A percentile compares a stretch with the other conserved stretches of the same genome.
Evolutionary conservation across 805 yeast genomes (phyloP).

Genomic region (Myxozyma lipomycoides): DNA sequence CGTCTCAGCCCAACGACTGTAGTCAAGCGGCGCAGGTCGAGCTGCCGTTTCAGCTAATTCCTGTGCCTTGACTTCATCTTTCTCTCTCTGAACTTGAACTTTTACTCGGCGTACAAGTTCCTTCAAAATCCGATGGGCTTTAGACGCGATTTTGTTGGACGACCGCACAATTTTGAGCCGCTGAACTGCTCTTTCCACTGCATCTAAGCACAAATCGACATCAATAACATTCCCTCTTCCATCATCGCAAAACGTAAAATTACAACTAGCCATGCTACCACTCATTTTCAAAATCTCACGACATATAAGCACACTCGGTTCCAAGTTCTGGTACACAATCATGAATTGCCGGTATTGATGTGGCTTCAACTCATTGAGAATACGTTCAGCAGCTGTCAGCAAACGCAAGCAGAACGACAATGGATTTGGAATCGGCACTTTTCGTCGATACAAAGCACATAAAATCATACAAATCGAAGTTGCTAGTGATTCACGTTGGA

Average conservation of each 20-base stretch:
- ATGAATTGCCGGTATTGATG: conserved; percentile 27
- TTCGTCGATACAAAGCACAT: conserved; percentile 23
- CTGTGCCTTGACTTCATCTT: conserved; percentile 4
- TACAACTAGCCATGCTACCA: conserved; percentile 20
- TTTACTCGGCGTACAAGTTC: conserved; percentile 24
- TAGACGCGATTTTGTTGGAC: conserved; percentile 18
- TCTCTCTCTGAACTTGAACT: conserved; percentile 23
- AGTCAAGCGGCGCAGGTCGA: neutral
- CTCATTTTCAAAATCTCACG: conserved; percentile 25
- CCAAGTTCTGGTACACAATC: conserved; percentile 24
- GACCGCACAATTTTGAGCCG: conserved; percentile 13
- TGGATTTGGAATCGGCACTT: conserved; percentile 21
- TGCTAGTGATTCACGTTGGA: conserved; percentile 22
- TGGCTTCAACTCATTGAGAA: conserved; percentile 3
- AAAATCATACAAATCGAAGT: conserved; percentile 20
- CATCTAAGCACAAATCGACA: conserved; percentile 18
- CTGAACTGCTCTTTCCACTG: conserved; percentile 18
- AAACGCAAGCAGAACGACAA: conserved; percentile 24
- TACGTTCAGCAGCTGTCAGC: conserved; percentile 22
- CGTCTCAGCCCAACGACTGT: neutral
- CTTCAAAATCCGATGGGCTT: conserved; percentile 22
- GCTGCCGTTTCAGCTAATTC: conserved; percentile 2
- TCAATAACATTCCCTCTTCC: conserved; percentile 22
- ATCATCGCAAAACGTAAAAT: conserved; percentile 19
- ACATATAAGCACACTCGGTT: conserved; percentile 23